These are phyloP conservation scores for Puya raimondii DNA, from an alignment of 176 grass and related monocot genomes.

Conservation along the genomic window DNA sequence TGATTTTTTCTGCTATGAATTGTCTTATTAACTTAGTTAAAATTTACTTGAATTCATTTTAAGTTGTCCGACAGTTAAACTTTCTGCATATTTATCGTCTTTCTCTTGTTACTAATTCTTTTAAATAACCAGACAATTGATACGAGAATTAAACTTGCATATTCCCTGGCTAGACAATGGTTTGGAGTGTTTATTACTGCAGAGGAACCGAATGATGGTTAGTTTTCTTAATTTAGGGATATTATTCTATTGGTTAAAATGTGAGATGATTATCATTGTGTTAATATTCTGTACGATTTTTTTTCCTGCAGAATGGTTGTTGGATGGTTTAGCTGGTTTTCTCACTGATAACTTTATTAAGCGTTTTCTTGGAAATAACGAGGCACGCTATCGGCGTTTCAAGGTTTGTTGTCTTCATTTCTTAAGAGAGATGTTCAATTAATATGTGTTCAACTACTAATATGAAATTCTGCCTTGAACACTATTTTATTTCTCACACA, in stretches of 20 bases:
- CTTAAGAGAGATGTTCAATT: slow-evolving; percentile 5
- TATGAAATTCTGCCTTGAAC: too few species aligned
- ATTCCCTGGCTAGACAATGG: slow-evolving; percentile 90
- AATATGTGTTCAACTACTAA: slow-evolving; percentile 11
- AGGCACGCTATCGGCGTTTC: slow-evolving; percentile 81
- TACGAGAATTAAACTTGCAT: slow-evolving; percentile 84
- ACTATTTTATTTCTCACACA: too few species aligned
- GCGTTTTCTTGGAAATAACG: slow-evolving; percentile 87
- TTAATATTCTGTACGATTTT: neutral
- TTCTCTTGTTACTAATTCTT: neutral
- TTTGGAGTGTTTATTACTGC: slow-evolving; percentile 95
- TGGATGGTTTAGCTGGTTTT: slow-evolving; percentile 97
- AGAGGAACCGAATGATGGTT: slow-evolving; percentile 80
- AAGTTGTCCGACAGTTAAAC: neutral
- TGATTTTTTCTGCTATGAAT: neutral
- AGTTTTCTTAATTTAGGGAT: slow-evolving; percentile 18
- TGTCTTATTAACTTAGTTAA: neutral
- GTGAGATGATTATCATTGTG: neutral
- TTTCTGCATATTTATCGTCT: neutral
- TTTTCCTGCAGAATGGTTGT: slow-evolving; percentile 72
- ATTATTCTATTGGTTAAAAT: neutral
- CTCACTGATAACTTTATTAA: slow-evolving; percentile 87
- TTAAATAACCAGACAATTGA: slow-evolving; percentile 60
- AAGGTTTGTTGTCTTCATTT: slow-evolving; percentile 44
- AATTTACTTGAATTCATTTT: neutral